Percentiles rank a stretch among this genome's conserved stretches.
phyloP scores from a whole-genome alignment of 192 early-diverging fungal species.

The Gaertneriomyces sp. region DNA sequence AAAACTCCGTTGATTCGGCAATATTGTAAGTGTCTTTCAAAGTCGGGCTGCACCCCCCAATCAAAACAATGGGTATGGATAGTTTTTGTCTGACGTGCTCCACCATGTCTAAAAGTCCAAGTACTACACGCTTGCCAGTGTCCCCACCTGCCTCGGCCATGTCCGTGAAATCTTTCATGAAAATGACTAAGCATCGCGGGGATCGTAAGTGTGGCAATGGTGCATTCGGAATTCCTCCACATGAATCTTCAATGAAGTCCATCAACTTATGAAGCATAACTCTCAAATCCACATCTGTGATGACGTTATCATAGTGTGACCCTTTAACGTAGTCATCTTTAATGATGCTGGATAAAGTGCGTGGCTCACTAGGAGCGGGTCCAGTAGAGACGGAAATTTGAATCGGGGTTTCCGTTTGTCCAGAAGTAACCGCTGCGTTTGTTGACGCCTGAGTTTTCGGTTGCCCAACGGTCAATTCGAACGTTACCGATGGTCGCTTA shows the following conservation, averaged over 20 bases:
- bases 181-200: slow-evolving; percentile 23
- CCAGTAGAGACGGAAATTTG: no score
- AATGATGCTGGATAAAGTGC: no score
- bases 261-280: slow-evolving; percentile 13
- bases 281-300: slow-evolving; percentile 23
- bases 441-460: slow-evolving; percentile 3
- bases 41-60: slow-evolving; percentile 32
- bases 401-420: no score
- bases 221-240: slow-evolving; percentile 9
- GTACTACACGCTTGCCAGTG: slow-evolving; percentile 24
- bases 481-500: no score
- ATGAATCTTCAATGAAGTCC: slow-evolving; percentile 17
- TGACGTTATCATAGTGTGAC: slow-evolving; percentile 13
- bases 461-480: background rate
- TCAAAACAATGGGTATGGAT: slow-evolving; percentile 31
- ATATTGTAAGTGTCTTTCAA: slow-evolving; percentile 29
- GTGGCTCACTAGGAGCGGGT: no score
- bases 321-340: slow-evolving; percentile 9
- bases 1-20: slow-evolving; percentile 19
- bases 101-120: slow-evolving; percentile 29
- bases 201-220: slow-evolving; percentile 14
- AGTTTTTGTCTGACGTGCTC: slow-evolving; percentile 6
- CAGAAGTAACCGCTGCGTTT: background rate
- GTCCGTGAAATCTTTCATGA: slow-evolving; percentile 38
- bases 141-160: slow-evolving; percentile 27